Conservation (phyloP, 176 grass and related monocot genomes). For the Lolium perenne region DNA sequence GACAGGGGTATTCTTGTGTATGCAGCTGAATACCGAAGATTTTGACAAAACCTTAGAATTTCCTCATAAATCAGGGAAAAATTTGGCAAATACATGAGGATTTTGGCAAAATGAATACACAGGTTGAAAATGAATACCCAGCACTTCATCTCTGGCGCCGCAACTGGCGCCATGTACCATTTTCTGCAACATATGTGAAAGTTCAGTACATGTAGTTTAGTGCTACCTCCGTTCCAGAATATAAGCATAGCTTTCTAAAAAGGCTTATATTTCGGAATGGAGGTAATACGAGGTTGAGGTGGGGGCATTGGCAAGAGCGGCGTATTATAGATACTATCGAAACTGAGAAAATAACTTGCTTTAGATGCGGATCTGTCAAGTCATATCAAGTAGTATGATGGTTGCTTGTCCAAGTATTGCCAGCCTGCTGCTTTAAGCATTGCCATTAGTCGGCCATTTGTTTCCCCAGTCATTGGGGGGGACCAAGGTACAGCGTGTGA, state of each 20-base stretch:
- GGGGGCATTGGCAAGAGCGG: background rate
- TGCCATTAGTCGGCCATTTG: conserved; percentile 16
- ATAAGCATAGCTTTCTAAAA: too few relatives aligned
- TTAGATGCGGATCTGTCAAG: conserved; percentile 19
- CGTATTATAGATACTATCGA: background rate
- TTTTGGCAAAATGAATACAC: too few relatives aligned
- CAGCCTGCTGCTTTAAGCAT: conserved; percentile 29
- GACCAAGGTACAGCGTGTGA: background rate
- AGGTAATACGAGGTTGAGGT: background rate
- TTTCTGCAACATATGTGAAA: background rate
- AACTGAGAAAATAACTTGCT: conserved; percentile 15
- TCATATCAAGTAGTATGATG: conserved; percentile 26
- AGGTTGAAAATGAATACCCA: too few relatives aligned
- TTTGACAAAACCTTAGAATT: too few relatives aligned
- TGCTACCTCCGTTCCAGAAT: too few relatives aligned
- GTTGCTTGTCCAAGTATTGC: background rate
- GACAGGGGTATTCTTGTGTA: too few relatives aligned
- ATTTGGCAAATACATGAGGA: too few relatives aligned
- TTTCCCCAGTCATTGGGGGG: conserved; percentile 8
- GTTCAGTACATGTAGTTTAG: background rate
- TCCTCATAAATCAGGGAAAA: too few relatives aligned
- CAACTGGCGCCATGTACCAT: background rate
- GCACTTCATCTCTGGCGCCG: too few relatives aligned
- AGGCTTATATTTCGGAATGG: too few relatives aligned
- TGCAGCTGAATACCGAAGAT: too few relatives aligned